Base-by-base conservation (phyloP, 257 asterid genomes). In the Lithospermum erythrorhizon region DNA sequence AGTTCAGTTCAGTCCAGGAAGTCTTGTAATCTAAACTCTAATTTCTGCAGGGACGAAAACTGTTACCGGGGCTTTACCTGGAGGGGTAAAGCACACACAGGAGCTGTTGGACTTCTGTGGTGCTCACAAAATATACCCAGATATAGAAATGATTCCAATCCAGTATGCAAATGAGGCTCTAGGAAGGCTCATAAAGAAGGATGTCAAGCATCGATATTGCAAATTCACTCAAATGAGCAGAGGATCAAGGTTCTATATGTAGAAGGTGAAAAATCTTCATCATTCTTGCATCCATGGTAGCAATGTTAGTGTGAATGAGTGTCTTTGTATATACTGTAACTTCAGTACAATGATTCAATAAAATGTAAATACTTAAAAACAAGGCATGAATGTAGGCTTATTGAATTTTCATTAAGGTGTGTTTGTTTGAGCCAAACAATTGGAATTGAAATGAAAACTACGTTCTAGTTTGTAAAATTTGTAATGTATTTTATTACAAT, bases 21-120 rank as follows among this genome's bases (percentile, higher is more conserved):
- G 63, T 75, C 67, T 88, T 8, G 55, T 52, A 32, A 55, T 29
- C 25, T 27, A 5, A 35, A 45, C 23, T 53, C 49, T 41, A 48
- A 4, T 20, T 32, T 57, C 47, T 59, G 59, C 69, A 88, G 96
- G 84, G 58, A 77, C 81, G 57, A 88, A 77, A 69, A 59, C 79
- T 37, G 59, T 91, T 54, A 9, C 85, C 0, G 98, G 98, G 60
- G 86, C 96, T 60, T 0, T 77, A 57, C 78, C 94, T 3, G 98
- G 98, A 21, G 98, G 98, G 70, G 82, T 86, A 4, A 88, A 77
- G 49, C 80, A 66, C 72, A 88, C 83, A 3, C 93, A 79, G 70
- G 96, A 91, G 71, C 81, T 91, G 96, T 68, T 91, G 82, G 86
- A 77, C 13, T 91, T 91, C 65, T 91, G 96, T 70, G 95, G 95